Percentiles rank a stretch among this genome's conserved stretches.
These are phyloP conservation scores for Halophytophthora batemanensis DNA, from an alignment of 352 stramenopile species.

Conservation along the genomic window DNA sequence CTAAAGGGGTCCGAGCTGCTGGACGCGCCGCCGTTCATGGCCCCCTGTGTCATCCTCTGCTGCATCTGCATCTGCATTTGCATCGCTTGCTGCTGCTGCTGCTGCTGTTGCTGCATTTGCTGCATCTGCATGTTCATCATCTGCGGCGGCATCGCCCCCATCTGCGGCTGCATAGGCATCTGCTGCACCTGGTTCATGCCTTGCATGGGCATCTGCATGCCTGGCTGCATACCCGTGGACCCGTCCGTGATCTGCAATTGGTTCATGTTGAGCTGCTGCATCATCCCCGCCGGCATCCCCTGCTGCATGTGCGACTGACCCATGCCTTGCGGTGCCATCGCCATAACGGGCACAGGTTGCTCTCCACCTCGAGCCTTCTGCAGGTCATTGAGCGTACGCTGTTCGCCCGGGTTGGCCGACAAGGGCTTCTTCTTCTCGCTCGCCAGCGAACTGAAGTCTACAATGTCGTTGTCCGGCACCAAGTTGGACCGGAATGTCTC, in stretches of 20 bases:
- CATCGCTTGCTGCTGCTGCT: no score
- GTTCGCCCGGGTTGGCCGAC: conserved; percentile 25
- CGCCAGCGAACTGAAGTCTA: conserved; percentile 51
- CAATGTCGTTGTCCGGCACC: conserved; percentile 65
- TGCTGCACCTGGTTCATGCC: conserved; percentile 26
- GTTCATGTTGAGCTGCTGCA: conserved; percentile 33
- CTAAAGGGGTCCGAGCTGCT: no score
- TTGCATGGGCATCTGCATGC: conserved; percentile 35
- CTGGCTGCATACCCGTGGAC: conserved; percentile 24
- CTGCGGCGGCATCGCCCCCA: conserved; percentile 18
- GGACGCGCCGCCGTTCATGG: no score
- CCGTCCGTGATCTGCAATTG: conserved; percentile 32
- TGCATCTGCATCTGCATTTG: conserved; percentile 26
- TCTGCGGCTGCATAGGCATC: conserved; percentile 22
- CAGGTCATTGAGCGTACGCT: conserved; percentile 58
- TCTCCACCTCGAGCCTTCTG: conserved; percentile 38
- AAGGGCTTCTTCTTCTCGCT: conserved; percentile 50
- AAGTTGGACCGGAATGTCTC: conserved; percentile 43
- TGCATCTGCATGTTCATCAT: conserved; percentile 47
- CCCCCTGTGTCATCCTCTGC: no score
- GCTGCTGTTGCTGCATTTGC: no score
- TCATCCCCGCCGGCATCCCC: conserved; percentile 25
- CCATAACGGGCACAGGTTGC: conserved; percentile 39
- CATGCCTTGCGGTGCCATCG: conserved; percentile 31
- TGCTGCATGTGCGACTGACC: conserved; percentile 28